A percentile compares a stretch with the other conserved stretches of the same genome.
Evolutionary conservation across 2,329 filamentous ascomycete species (phyloP).

Genomic region (Penicillium sp.): DNA sequence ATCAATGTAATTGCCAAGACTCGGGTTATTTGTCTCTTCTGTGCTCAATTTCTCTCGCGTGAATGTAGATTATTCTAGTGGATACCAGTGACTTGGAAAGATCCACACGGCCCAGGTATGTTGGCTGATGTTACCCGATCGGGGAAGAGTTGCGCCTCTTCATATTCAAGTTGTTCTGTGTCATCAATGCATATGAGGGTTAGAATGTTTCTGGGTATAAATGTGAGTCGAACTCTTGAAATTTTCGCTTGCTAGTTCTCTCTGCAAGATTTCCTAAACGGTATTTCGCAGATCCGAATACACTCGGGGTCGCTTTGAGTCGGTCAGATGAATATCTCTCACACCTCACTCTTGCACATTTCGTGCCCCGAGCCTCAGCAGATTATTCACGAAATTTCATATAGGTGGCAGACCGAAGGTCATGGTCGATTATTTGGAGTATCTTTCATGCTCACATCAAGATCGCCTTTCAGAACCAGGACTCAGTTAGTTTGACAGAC

Average conservation of each 20-base stretch:
- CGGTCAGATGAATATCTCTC: too few relatives aligned
- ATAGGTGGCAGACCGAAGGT: too few relatives aligned
- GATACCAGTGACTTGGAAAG: background rate
- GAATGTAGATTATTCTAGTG: background rate
- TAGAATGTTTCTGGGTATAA: background rate
- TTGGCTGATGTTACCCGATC: constrained; percentile 1
- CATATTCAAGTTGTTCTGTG: background rate
- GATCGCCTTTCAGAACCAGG: too few relatives aligned
- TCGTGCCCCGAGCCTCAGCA: too few relatives aligned
- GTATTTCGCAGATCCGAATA: background rate
- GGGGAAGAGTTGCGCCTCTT: constrained; percentile 1
- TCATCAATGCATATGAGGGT: background rate
- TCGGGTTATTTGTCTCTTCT: constrained; percentile 15
- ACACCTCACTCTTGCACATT: too few relatives aligned
- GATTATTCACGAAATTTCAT: too few relatives aligned
- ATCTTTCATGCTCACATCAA: too few relatives aligned
- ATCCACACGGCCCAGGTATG: background rate
- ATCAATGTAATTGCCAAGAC: constrained; percentile 30
- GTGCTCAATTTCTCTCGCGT: background rate
- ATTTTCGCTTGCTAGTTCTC: background rate
- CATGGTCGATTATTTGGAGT: background rate
- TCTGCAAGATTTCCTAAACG: background rate
- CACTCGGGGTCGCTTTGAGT: too few relatives aligned
- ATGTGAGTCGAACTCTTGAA: background rate
- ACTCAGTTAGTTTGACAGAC: too few relatives aligned